These are phyloP conservation scores for Xylaria scruposa DNA, from an alignment of 495 filamentous ascomycete species.

Conservation along the genomic window DNA sequence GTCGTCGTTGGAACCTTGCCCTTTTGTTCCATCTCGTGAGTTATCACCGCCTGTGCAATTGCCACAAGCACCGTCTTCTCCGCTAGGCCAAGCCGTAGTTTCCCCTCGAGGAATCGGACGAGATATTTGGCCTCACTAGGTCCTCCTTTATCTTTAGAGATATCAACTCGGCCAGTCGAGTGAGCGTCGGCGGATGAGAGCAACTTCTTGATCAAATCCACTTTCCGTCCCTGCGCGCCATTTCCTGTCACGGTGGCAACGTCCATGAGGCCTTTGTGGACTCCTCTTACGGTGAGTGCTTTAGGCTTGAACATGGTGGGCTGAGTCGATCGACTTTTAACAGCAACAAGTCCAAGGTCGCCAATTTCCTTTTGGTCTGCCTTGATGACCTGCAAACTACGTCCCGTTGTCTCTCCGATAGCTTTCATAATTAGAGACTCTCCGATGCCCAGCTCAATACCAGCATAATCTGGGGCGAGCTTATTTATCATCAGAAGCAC, in stretches of 20 bases:
- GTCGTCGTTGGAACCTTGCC: conserved; percentile 70
- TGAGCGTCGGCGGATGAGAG: conserved; percentile 82
- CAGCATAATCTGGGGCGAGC: conserved; percentile 93
- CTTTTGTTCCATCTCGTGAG: conserved; percentile 75
- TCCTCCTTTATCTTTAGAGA: conserved; percentile 90
- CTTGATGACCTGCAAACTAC: conserved; percentile 86
- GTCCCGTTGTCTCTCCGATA: conserved; percentile 91
- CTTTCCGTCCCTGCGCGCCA: conserved; percentile 87
- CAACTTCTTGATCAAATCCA: conserved; percentile 93
- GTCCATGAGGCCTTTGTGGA: conserved; percentile 85
- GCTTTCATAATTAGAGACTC: conserved; percentile 99
- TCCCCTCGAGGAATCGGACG: conserved; percentile 91
- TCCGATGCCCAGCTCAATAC: conserved; percentile 94
- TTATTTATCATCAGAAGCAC: conserved; percentile 98
- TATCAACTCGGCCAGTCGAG: conserved; percentile 78
- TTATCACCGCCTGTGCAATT: conserved; percentile 84
- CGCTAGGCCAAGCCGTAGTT: conserved; percentile 86
- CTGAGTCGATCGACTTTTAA: conserved; percentile 92
- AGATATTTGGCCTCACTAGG: conserved; percentile 94
- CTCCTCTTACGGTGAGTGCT: conserved; percentile 81
- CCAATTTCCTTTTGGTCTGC: conserved; percentile 94
- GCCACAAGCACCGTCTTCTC: conserved; percentile 91
- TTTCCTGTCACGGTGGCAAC: conserved; percentile 88
- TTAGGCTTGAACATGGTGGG: conserved; percentile 98
- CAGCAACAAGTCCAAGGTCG: conserved; percentile 91